Evolutionary conservation across 305 asterid genomes (phyloP), one percentile per base, ranked within the genome.

Genomic region (Rubia tinctorum): DNA sequence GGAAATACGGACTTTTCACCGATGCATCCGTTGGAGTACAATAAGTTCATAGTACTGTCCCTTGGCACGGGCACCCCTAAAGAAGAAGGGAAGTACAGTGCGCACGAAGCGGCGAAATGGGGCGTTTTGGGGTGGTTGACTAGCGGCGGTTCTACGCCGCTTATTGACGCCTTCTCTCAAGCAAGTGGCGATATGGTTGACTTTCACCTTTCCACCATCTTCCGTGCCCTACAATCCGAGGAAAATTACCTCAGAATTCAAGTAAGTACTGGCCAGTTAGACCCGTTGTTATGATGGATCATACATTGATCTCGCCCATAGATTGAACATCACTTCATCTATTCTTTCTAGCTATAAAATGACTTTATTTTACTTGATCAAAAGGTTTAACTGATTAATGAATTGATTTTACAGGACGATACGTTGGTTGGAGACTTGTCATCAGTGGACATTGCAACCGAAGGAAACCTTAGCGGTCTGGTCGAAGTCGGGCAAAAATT

Each of bases 91-190:
- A 20, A 58, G 0, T 22, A 22, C 64, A n/a, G 30, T n/a, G 64
- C 64, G 8, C 30, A 58, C 15, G 14, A 58, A 10, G 64, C 64
- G 15, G 64, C 64, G 30, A 58, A 58, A 20, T 58, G 64, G 64
- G 64, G 64, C 13, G 34, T 58, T 58, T 23, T 58, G 34, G 64
- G 64, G 34, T 58, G 64, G 64, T 0, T 58, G 30, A 58, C 64
- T 7, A 58, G 64, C 1, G 34, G 64, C 34, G 17, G 64, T 23
- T 53, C 22, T 18, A 58, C 64, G 1, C 64, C 64, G 14, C 64
- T 58, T 11, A 58, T 58, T 9, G 64, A 58, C 64, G 64, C 34
- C 37, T 23, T 58, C 64, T 58, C 64, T 22, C 64, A 58, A 58
- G 34, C 64, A 8, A 58, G 64, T 11, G 20, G 64, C 37, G 64